Conservation (phyloP, 2,329 filamentous ascomycete genomes). For the Cladosporium sp. region DNA sequence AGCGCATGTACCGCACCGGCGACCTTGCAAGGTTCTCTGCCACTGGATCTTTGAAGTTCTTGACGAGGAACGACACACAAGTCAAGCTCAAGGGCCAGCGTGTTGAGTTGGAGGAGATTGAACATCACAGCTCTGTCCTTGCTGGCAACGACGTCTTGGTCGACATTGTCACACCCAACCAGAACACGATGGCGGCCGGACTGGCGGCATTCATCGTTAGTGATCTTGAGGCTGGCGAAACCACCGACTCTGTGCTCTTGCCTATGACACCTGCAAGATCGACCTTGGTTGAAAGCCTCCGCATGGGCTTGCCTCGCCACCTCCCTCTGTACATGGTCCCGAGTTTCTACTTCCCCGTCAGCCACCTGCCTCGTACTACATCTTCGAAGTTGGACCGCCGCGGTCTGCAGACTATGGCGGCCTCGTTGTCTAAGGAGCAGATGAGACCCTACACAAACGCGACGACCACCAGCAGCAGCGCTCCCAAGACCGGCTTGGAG, state of each 20-base stretch:
- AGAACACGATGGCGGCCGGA: constrained; percentile 11
- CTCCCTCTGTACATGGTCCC: constrained; percentile 11
- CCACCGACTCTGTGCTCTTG: not conserved
- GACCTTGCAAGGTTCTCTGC: constrained; percentile 17
- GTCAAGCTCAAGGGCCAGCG: constrained; percentile 23
- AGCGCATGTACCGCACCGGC: constrained; percentile 16
- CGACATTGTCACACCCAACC: constrained; percentile 5
- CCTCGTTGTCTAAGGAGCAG: not conserved
- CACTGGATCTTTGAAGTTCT: constrained; percentile 15
- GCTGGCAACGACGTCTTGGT: constrained; percentile 1
- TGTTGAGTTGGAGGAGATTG: constrained; percentile 21
- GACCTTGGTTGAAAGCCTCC: not conserved
- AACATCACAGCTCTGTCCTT: constrained; percentile 3
- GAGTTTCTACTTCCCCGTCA: constrained; percentile 5
- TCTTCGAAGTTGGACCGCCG: constrained; percentile 8
- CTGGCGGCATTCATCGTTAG: constrained; percentile 10
- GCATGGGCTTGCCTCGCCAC: constrained; percentile 1
- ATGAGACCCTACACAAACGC: constrained; percentile 3
- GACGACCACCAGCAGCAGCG: not conserved
- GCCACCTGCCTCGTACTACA: constrained; percentile 2
- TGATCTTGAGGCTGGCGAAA: not conserved
- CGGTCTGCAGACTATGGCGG: constrained; percentile 8
- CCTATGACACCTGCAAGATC: constrained; percentile 6
- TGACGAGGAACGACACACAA: constrained; percentile 20
- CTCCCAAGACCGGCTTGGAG: constrained; percentile 18